Evolutionary conservation across 768 basidiomycete species (phyloP).

Genomic region (Chlorophyllum brunneum): DNA sequence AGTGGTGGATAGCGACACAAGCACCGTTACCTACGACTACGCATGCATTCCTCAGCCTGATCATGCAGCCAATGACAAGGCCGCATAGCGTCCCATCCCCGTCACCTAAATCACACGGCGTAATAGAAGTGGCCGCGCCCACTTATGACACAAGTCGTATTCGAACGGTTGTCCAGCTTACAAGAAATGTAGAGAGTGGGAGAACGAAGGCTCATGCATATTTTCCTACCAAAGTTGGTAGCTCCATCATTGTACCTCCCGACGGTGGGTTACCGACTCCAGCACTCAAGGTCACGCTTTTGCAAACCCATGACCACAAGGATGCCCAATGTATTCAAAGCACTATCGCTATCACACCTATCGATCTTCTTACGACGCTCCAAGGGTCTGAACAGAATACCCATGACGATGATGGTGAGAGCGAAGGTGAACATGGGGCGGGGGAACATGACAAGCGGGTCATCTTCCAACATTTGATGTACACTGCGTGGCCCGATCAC

Average conservation of each 20-base stretch:
- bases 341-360: conserved; percentile 49
- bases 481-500: conserved; percentile 80
- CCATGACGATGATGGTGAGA: conserved; percentile 10
- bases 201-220: conserved; percentile 75
- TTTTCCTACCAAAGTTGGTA: conserved; percentile 61
- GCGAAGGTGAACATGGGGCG: conserved; percentile 13
- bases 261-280: conserved; percentile 36
- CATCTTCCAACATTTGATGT: conserved; percentile 69
- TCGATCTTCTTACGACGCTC: conserved; percentile 17
- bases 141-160: conserved; percentile 39
- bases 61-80: conserved; percentile 43
- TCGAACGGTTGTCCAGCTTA: conserved; percentile 80
- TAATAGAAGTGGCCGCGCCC: neutral
- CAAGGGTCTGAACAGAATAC: neutral
- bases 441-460: conserved; percentile 29
- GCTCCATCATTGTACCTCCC: conserved; percentile 42
- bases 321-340: conserved; percentile 62
- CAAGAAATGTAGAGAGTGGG: conserved; percentile 65
- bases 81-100: conserved; percentile 23
- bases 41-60: conserved; percentile 72
- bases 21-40: conserved; percentile 69
- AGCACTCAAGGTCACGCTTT: conserved; percentile 56
- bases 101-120: neutral
- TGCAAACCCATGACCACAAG: conserved; percentile 38
- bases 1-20: conserved; percentile 85